Evolutionary conservation across 2,329 filamentous ascomycete species (phyloP).

Genomic region (Salinomyces thailandicus): DNA sequence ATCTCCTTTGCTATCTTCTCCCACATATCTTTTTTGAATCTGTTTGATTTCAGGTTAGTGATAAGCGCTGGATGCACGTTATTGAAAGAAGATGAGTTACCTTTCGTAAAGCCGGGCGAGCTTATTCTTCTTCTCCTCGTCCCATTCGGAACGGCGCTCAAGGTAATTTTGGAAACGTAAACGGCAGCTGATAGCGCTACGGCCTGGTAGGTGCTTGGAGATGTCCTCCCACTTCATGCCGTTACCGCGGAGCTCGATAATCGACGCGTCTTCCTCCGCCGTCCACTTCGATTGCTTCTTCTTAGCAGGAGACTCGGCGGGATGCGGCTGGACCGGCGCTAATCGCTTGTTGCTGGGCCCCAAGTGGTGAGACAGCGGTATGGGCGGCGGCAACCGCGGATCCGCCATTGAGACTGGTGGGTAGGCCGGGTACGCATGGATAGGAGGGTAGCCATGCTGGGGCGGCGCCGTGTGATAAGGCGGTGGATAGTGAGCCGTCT

Average conservation of each 20-base stretch:
- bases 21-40: conserved; percentile 98
- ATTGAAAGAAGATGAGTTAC: conserved; percentile 40
- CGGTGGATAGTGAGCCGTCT: conserved; percentile 19
- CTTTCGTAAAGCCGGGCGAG: conserved; percentile 89
- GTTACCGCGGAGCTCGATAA: conserved; percentile 79
- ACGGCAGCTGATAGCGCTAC: conserved; percentile 87
- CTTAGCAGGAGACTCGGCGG: conserved; percentile 61
- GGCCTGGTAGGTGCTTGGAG: conserved; percentile 76
- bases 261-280: conserved; percentile 80
- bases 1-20: conserved; percentile 90
- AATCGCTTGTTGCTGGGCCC: conserved; percentile 29
- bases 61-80: not conserved
- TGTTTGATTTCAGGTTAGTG: conserved; percentile 30
- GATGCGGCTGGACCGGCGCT: conserved; percentile 36
- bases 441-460: conserved; percentile 16
- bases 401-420: conserved; percentile 18
- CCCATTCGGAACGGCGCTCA: conserved; percentile 86
- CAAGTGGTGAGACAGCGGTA: conserved; percentile 34
- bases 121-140: conserved; percentile 96
- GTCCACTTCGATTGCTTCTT: conserved; percentile 98
- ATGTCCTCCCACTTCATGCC: conserved; percentile 99
- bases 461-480: conserved; percentile 10
- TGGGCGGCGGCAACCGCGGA: conserved; percentile 17
- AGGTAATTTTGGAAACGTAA: conserved; percentile 97
- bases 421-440: conserved; percentile 20